A percentile compares a stretch with the other conserved stretches of the same genome.
These are phyloP conservation scores for Xerocomus cyaneibrunnescens DNA, from an alignment of 1,284 basidiomycete genomes.

Conservation along the genomic window DNA sequence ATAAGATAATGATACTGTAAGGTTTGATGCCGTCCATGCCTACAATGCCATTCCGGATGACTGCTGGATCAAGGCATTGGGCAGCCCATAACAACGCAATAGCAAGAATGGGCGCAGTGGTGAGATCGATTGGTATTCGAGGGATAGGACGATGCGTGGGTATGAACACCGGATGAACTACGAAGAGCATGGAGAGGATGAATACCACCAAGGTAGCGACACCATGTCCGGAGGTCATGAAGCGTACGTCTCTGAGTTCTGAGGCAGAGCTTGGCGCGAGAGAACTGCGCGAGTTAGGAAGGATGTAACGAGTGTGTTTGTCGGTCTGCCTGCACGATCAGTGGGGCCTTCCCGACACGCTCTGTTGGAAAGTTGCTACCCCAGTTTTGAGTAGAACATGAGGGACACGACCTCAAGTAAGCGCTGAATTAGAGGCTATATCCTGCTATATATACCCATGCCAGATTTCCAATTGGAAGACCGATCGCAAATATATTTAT, in stretches of 20 bases:
- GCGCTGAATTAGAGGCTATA: too few species aligned
- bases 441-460: too few species aligned
- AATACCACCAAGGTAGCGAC: constrained; percentile 73
- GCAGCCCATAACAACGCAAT: constrained; percentile 79
- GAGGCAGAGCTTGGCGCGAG: not conserved
- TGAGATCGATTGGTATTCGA: constrained; percentile 60
- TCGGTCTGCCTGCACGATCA: too few species aligned
- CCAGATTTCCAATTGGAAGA: too few species aligned
- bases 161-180: constrained; percentile 63
- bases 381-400: too few species aligned
- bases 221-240: constrained; percentile 48
- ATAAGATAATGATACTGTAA: constrained; percentile 91
- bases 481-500: too few species aligned
- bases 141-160: constrained; percentile 41
- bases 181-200: constrained; percentile 69
- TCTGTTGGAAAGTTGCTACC: too few species aligned
- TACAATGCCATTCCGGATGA: constrained; percentile 72
- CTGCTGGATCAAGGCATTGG: constrained; percentile 62
- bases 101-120: constrained; percentile 75
- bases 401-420: too few species aligned
- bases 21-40: constrained; percentile 80
- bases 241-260: not conserved
- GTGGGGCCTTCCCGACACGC: too few species aligned
- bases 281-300: too few species aligned
- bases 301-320: too few species aligned